Evolutionary conservation across 2,329 filamentous ascomycete species (phyloP).

Genomic region (Penicillium sp.): DNA sequence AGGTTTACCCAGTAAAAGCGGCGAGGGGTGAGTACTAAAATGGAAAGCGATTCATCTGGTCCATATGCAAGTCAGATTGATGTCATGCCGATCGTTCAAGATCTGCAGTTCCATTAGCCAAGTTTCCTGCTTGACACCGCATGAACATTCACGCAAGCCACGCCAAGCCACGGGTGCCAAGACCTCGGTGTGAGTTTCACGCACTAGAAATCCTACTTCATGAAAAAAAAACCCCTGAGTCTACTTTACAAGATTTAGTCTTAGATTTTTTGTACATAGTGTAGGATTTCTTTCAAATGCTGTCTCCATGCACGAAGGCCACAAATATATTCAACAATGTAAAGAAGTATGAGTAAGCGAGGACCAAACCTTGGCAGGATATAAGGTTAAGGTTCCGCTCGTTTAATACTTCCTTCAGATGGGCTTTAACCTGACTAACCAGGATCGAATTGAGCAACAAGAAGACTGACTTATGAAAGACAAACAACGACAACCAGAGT

Average conservation of each 20-base stretch:
- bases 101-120: background rate
- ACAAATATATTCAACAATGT: too few relatives aligned
- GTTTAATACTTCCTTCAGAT: background rate
- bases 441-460: too few relatives aligned
- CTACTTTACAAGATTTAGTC: background rate
- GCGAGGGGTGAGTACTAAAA: background rate
- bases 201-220: background rate
- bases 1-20: too few relatives aligned
- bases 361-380: background rate
- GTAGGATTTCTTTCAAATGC: too few relatives aligned
- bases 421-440: background rate
- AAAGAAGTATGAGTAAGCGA: background rate
- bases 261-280: too few relatives aligned
- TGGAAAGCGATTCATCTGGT: background rate
- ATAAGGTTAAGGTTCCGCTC: background rate
- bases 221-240: background rate
- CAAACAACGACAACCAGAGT: accelerated
- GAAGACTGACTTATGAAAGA: too few relatives aligned
- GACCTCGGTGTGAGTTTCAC: background rate
- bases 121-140: background rate
- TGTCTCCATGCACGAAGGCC: too few relatives aligned
- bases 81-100: background rate
- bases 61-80: background rate
- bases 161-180: background rate
- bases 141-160: background rate